Base-by-base conservation (phyloP, 1,284 basidiomycete species). In the Rhodotorula sp. region DNA sequence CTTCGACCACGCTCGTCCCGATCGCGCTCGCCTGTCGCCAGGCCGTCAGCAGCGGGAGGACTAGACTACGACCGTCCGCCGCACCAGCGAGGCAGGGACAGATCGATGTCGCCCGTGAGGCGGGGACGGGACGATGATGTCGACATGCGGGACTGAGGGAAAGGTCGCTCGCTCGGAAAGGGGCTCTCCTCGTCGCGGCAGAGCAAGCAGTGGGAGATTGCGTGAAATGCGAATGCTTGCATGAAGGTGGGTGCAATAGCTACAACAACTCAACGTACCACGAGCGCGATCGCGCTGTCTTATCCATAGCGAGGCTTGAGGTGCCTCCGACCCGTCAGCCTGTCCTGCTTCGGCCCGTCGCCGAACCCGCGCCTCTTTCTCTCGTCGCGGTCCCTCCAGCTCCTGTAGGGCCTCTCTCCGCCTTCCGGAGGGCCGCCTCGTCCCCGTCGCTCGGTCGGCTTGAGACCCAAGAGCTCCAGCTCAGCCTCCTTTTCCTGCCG, bases 1-100 rank as follows among this genome's bases (percentile, higher is more conserved):
- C 46, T 30, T 15, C 64, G 64, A 36, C 60, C 64, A 6, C 64
- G 64, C 29, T 49, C 59, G 4, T 66, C 64, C 13, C 68, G 68
- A 7, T 70, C 68, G 20, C 57, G 54, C 15, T 70, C 68, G 7
- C 68, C 68, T 13, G 57, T 7, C 22, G 62, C 39, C 27, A 9
- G n/a, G 10, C 44, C 44, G 7, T 29, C 36, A 17, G 30, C 39
- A 8, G 39, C 39, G 2, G 39, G 30, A 39, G 56, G 55, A 7
- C 20, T 13, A 27, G 30, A 56, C 36, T 47, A 36, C 10, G 29
- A 60, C 51, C 67, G 59, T 13, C 44, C 48, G 6, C 56, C 34
- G 17, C 52, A n/a, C 19, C 67, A 53, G 7, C 53, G 61, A 15
- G 53, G 48, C 1, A 64, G 59, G n/a, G 58, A 48, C 19, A 57